A percentile compares a stretch with the other conserved stretches of the same genome.
These are phyloP conservation scores for Chaetomium cochliodes DNA, from an alignment of 495 filamentous ascomycete genomes.

Conservation along the genomic window DNA sequence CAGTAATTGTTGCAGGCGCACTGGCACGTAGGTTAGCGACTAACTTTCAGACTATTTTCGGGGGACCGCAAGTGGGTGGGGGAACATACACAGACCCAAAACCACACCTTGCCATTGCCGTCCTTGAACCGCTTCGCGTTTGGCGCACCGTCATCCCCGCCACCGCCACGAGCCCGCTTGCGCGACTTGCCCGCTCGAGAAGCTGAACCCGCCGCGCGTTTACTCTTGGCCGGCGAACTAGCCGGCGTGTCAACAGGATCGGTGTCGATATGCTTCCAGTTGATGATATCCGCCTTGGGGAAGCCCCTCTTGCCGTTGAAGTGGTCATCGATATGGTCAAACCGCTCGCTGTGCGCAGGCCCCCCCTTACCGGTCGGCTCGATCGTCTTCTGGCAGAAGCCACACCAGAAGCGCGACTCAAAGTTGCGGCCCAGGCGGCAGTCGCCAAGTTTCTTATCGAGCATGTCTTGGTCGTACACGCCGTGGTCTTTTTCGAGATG, in stretches of 20 bases:
- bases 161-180: neutral
- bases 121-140: constrained; percentile 15
- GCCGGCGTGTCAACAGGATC: neutral
- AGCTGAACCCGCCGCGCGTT: neutral
- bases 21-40: constrained; percentile 9
- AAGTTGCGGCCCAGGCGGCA: constrained; percentile 69
- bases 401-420: constrained; percentile 80
- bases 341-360: constrained; percentile 70
- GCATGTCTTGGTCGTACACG: constrained; percentile 39
- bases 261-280: constrained; percentile 40
- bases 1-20: constrained; percentile 6
- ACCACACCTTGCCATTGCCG: neutral
- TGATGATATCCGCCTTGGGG: constrained; percentile 33
- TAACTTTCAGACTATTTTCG: neutral
- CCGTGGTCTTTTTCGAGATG: constrained; percentile 59
- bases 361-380: constrained; percentile 53
- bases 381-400: constrained; percentile 69
- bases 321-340: constrained; percentile 85
- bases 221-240: neutral
- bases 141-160: neutral
- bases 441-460: constrained; percentile 50
- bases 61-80: neutral
- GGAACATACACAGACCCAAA: constrained; percentile 23
- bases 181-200: neutral
- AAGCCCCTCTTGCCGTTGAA: constrained; percentile 51